Evolutionary conservation across 2,329 filamentous ascomycete species (phyloP), one percentile per base, ranked within the genome.

Genomic region (Magnaporthiopsis rhizophila): DNA sequence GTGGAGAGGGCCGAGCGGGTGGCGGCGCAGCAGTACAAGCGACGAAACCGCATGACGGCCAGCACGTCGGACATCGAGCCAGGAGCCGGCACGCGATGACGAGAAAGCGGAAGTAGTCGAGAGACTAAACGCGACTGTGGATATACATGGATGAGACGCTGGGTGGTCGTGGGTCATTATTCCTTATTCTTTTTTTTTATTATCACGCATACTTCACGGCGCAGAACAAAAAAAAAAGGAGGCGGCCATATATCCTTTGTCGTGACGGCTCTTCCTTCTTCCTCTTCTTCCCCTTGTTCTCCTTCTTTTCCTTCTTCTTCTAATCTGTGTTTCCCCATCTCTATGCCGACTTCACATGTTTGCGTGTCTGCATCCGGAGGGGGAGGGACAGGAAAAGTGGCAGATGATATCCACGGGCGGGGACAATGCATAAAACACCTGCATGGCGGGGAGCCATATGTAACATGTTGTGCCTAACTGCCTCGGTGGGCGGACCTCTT

Each of bases 1-100:
- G 3, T 53, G 68, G 24, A 69, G 65, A 24, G 63, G 60, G 59
- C 50, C 26, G 64, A 64, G 57, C 45, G 62, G 62, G 45, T 64
- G 26, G 18, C 62, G 34, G 58, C 62, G 24, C 61, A 62, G 26
- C 61, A 62, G 34, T 12, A 58, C 45, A 62, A 62, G 21, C 61
- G 61, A 21, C 50, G 61, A 36, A 62, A 30, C 32, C n/a, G 61
- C 26, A 58, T 62, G 61, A 53, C 45, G 45, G 36, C 61, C 11
- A 62, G 61, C 45, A 53, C 38, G 11, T 62, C 61, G 36, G 61
- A 62, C 24, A 56, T 62, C 45, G 56, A 32, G 24, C 36, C n/a
- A 38, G 59, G 59, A 32, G 59, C 59, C 3, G 34, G 34, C n/a
- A 38, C 59, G 24, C 59, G 59, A 61, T 61, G 34, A 61, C 15